These are phyloP conservation scores for Cucumis melo DNA, from an alignment of 306 rosid genomes.

Conservation along the genomic window DNA sequence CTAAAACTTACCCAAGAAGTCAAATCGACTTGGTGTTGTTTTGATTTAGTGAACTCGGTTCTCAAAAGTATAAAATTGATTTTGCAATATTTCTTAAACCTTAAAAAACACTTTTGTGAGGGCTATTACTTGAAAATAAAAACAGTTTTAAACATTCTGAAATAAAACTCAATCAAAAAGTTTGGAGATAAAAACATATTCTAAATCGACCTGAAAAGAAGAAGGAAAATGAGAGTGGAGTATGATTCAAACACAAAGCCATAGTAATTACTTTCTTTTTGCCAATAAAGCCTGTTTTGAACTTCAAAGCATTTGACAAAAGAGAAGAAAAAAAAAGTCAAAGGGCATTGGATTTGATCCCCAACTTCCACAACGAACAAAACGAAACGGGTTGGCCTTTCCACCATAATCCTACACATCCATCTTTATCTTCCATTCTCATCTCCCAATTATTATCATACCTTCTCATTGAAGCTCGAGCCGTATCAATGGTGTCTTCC, in stretches of 20 bases:
- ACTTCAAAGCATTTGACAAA: not conserved
- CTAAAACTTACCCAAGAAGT: no score
- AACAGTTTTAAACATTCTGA: no score
- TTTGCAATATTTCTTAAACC: no score
- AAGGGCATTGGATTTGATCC: slow-evolving; percentile 2
- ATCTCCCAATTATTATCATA: slow-evolving; percentile 81
- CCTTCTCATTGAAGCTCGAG: slow-evolving; percentile 67
- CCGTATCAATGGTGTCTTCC: slow-evolving; percentile 67
- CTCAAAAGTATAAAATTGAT: no score
- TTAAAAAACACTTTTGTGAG: no score
- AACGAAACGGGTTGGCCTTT: slow-evolving; percentile 69
- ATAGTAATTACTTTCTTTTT: not conserved
- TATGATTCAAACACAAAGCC: not conserved
- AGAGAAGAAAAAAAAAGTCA: not conserved
- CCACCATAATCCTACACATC: slow-evolving; percentile 64
- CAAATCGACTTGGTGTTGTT: no score
- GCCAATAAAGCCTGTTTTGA: not conserved
- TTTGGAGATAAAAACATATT: no score
- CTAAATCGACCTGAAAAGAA: no score
- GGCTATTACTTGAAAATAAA: no score
- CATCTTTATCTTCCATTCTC: slow-evolving; percentile 52
- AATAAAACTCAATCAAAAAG: no score
- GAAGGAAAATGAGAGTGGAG: no score
- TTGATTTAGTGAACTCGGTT: no score
- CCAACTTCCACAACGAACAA: slow-evolving; percentile 64